These are phyloP conservation scores for Chlorella sp. DNA, from an alignment of 139 green algal species.

Conservation along the genomic window DNA sequence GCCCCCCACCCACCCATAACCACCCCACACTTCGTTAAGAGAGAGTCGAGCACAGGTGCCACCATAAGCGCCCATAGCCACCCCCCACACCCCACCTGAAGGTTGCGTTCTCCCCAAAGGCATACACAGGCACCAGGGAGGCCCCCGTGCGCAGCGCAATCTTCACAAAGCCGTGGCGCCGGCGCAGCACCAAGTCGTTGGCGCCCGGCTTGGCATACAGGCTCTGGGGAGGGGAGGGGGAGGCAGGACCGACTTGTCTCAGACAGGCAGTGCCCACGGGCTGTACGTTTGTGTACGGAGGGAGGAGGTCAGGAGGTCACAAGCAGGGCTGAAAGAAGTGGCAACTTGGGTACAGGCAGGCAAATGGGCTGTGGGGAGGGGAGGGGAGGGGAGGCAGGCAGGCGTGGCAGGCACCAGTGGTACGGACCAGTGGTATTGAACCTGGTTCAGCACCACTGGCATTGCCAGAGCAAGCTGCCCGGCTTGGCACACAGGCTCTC, in stretches of 20 bases:
- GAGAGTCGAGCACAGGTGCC: too few relatives aligned
- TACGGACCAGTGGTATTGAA: too few relatives aligned
- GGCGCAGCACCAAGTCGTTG: constrained; percentile 42
- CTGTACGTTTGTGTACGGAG: too few relatives aligned
- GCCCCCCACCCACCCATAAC: too few relatives aligned
- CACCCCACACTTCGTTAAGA: too few relatives aligned
- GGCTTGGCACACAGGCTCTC: too few relatives aligned
- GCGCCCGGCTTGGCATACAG: constrained; percentile 31
- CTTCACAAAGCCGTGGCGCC: constrained; percentile 48
- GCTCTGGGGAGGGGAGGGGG: not conserved
- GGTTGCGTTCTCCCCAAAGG: constrained; percentile 45
- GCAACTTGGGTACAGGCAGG: too few relatives aligned
- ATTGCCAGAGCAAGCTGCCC: too few relatives aligned
- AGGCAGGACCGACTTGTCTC: not conserved
- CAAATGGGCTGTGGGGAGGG: not conserved
- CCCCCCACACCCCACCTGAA: not conserved
- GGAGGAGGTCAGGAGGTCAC: not conserved
- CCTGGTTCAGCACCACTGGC: too few relatives aligned
- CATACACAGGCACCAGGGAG: constrained; percentile 45
- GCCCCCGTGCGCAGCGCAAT: constrained; percentile 40
- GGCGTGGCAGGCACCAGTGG: too few relatives aligned
- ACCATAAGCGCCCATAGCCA: too few relatives aligned
- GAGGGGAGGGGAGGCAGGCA: not conserved
- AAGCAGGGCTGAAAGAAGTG: not conserved
- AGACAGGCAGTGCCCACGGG: too few relatives aligned